Percentiles rank a stretch among this genome's conserved stretches.
Conservation (phyloP, 1,139 yeast species). For the Yamadazyma songkhlaensis region DNA sequence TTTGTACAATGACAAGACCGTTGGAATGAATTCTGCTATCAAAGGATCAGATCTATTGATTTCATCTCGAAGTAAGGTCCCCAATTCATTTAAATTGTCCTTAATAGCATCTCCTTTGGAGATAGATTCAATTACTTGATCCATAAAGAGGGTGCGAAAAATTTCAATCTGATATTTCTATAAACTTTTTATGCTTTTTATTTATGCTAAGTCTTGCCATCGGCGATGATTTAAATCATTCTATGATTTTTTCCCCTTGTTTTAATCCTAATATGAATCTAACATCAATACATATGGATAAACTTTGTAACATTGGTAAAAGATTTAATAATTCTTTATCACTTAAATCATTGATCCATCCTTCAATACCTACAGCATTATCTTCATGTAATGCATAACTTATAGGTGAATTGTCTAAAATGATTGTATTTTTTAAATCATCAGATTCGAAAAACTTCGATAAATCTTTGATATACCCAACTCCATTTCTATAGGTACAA, state of each 20-base stretch:
- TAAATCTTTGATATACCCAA: slow-evolving; percentile 87
- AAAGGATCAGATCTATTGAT: slow-evolving; percentile 13
- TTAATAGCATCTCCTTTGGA: background rate
- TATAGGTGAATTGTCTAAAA: slow-evolving; percentile 89
- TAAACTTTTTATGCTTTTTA: background rate
- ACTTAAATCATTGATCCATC: slow-evolving; percentile 95
- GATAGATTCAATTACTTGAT: background rate
- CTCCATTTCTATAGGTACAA: slow-evolving; percentile 73
- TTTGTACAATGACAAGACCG: background rate
- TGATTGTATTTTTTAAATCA: slow-evolving; percentile 70
- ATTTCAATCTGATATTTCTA: background rate
- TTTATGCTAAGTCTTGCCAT: background rate
- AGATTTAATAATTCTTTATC: slow-evolving; percentile 80
- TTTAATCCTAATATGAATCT: slow-evolving; percentile 73
- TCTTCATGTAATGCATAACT: slow-evolving; percentile 81
- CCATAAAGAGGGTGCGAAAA: slow-evolving; percentile 2
- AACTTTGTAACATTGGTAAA: slow-evolving; percentile 75
- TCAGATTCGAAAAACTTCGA: slow-evolving; percentile 46
- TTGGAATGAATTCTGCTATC: background rate
- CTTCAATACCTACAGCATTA: slow-evolving; percentile 91
- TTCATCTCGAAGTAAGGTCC: slow-evolving; percentile 28
- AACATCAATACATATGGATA: slow-evolving; percentile 85
- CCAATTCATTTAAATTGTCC: slow-evolving; percentile 16
- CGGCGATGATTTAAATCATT: slow-evolving; percentile 13
- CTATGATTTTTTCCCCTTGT: slow-evolving; percentile 72